Conservation (phyloP, 140 eudicot species). For the Senecio squalidus region DNA sequence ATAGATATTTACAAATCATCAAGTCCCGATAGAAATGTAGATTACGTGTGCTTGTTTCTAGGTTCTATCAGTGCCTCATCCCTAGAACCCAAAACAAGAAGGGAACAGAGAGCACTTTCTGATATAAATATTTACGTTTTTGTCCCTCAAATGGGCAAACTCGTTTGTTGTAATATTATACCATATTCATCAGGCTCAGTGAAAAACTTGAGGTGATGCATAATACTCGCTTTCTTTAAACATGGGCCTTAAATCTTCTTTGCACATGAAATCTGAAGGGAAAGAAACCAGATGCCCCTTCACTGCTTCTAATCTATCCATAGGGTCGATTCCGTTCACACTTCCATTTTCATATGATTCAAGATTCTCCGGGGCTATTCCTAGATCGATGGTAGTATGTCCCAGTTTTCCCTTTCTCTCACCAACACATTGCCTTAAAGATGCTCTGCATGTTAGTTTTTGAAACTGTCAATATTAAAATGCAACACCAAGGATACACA, state of each 20-base stretch:
- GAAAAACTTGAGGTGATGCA: constrained; percentile 97
- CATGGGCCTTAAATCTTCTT: constrained; percentile 91
- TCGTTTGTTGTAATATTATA: not conserved
- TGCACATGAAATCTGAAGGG: constrained; percentile 86
- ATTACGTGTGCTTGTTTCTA: not conserved
- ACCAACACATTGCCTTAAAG: constrained; percentile 80
- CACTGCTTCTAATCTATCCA: constrained; percentile 71
- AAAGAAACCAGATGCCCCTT: constrained; percentile 95
- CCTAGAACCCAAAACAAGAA: constrained; percentile 22
- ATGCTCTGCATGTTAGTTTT: constrained; percentile 40
- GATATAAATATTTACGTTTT: constrained; percentile 20
- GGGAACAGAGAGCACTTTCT: constrained; percentile 15
- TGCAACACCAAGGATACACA: not conserved
- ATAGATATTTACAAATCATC: constrained; percentile 6
- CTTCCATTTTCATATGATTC: constrained; percentile 77
- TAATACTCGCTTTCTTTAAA: constrained; percentile 97
- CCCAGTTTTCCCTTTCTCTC: constrained; percentile 77
- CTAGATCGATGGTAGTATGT: constrained; percentile 83
- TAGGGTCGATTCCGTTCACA: constrained; percentile 61
- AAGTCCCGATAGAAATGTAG: constrained; percentile 1
- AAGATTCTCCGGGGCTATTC: constrained; percentile 71
- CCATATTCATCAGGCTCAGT: constrained; percentile 26
- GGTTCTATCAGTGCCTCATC: constrained; percentile 11
- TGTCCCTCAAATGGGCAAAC: constrained; percentile 11
- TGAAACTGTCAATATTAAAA: not conserved